A percentile compares a stretch with the other conserved stretches of the same genome.
These are phyloP conservation scores for Aspergillus puulaauensis DNA, from an alignment of 2,329 filamentous ascomycete genomes.

Conservation along the genomic window DNA sequence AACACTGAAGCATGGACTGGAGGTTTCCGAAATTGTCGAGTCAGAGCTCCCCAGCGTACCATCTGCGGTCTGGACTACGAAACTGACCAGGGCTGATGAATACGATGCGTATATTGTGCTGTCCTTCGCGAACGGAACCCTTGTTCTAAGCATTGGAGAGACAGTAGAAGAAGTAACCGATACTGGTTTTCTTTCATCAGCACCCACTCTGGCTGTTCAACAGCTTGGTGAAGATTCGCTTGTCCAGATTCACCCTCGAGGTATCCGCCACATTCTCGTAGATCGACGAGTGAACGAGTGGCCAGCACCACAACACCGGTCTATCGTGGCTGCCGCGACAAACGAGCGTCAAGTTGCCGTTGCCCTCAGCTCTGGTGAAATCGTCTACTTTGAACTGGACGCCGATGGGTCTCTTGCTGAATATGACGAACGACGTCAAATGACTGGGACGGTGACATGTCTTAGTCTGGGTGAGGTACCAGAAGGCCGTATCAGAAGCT, in stretches of 20 bases:
- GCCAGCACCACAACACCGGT: conserved; percentile 88
- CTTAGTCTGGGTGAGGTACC: conserved; percentile 92
- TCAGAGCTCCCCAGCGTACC: conserved; percentile 87
- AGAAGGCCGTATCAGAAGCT: conserved; percentile 82
- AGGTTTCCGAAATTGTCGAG: conserved; percentile 94
- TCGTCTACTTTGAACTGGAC: conserved; percentile 98
- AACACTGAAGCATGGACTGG: conserved; percentile 86
- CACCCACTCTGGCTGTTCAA: conserved; percentile 87
- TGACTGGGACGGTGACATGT: conserved; percentile 93
- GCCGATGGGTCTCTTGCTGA: conserved; percentile 85
- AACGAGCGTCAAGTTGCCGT: conserved; percentile 93
- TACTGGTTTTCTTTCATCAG: conserved; percentile 84
- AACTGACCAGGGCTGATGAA: conserved; percentile 75
- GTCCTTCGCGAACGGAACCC: conserved; percentile 83
- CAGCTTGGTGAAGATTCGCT: conserved; percentile 91
- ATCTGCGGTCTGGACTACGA: conserved; percentile 92
- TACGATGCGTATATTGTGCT: conserved; percentile 96
- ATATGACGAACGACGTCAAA: conserved; percentile 91
- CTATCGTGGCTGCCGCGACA: conserved; percentile 90
- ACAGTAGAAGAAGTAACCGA: conserved; percentile 95
- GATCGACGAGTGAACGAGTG: conserved; percentile 83
- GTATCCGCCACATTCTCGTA: conserved; percentile 84
- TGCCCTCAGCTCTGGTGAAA: conserved; percentile 91
- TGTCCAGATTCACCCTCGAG: conserved; percentile 93
- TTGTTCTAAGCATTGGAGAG: conserved; percentile 93